phyloP scores from a whole-genome alignment of 805 yeast genomes.

The Cyberlindnera nakhonratchasimensis region DNA sequence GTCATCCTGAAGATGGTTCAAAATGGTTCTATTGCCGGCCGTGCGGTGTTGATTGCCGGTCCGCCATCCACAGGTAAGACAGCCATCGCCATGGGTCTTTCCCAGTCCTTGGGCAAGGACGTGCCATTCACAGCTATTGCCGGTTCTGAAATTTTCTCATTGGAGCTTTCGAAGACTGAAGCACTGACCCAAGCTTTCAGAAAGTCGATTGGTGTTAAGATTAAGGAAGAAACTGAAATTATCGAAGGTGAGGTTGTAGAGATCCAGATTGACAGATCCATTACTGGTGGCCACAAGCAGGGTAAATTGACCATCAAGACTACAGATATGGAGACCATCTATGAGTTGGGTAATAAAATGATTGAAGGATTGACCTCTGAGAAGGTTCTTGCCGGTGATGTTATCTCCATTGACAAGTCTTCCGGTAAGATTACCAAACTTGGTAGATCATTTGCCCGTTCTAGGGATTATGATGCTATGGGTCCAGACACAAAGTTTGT shows the following conservation, averaged over 20 bases:
- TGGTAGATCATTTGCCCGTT: slow-evolving; percentile 94
- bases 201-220: slow-evolving; percentile 90
- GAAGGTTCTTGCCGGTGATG: slow-evolving; percentile 96
- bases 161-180: slow-evolving; percentile 93
- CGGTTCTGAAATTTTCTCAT: slow-evolving; percentile 88
- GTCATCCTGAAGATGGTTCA: slow-evolving; percentile 89
- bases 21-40: slow-evolving; percentile 92
- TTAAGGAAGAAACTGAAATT: slow-evolving; percentile 94
- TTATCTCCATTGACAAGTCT: slow-evolving; percentile 91
- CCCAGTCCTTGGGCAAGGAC: slow-evolving; percentile 60
- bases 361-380: slow-evolving; percentile 92
- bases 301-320: slow-evolving; percentile 96
- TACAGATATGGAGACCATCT: slow-evolving; percentile 97
- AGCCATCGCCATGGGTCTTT: slow-evolving; percentile 92
- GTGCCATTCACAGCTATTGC: slow-evolving; percentile 96
- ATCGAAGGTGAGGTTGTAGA: slow-evolving; percentile 99
- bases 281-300: slow-evolving; percentile 97
- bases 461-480: slow-evolving; percentile 98
- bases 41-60: slow-evolving; percentile 94
- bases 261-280: slow-evolving; percentile 86
- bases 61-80: slow-evolving; percentile 99
- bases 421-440: slow-evolving; percentile 90
- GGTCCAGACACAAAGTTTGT: slow-evolving; percentile 97
- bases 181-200: slow-evolving; percentile 95
- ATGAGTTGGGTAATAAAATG: slow-evolving; percentile 92